Conservation (phyloP, 2,329 filamentous ascomycete species). For the Myriosclerotinia duriaeana region DNA sequence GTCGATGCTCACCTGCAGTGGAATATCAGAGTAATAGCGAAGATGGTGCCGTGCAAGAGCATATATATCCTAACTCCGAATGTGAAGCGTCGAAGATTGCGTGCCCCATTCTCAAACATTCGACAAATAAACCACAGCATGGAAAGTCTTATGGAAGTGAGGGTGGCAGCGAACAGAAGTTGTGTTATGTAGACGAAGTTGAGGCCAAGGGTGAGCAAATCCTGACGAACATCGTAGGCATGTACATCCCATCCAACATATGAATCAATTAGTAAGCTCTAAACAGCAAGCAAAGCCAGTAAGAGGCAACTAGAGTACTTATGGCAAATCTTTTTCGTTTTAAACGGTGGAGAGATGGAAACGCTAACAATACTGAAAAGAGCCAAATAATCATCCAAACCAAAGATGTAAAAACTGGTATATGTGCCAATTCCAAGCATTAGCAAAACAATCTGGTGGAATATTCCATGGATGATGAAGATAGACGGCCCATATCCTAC, state of each 20-base stretch:
- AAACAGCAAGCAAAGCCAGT: neutral
- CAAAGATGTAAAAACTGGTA: slow-evolving; percentile 1
- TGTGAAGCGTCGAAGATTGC: neutral
- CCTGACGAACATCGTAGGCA: neutral
- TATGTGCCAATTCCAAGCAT: neutral
- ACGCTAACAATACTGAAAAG: slow-evolving; percentile 2
- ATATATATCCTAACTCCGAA: neutral
- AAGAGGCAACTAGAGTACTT: neutral
- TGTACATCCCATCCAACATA: slow-evolving; percentile 8
- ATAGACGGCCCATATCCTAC: neutral
- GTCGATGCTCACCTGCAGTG: slow-evolving; percentile 4
- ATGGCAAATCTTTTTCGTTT: neutral
- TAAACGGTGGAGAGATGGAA: too few species aligned
- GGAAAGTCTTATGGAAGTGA: neutral
- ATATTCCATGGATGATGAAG: neutral
- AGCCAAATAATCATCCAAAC: neutral
- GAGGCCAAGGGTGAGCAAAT: neutral
- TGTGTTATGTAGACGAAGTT: neutral
- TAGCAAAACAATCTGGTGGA: neutral
- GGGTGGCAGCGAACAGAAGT: neutral
- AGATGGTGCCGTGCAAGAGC: neutral
- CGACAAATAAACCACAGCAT: slow-evolving; percentile 1
- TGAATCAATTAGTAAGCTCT: neutral
- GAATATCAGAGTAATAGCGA: neutral
- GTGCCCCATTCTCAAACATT: neutral